Evolutionary conservation across 2,329 filamentous ascomycete species (phyloP).

Genomic region (Aureobasidium pullulans): DNA sequence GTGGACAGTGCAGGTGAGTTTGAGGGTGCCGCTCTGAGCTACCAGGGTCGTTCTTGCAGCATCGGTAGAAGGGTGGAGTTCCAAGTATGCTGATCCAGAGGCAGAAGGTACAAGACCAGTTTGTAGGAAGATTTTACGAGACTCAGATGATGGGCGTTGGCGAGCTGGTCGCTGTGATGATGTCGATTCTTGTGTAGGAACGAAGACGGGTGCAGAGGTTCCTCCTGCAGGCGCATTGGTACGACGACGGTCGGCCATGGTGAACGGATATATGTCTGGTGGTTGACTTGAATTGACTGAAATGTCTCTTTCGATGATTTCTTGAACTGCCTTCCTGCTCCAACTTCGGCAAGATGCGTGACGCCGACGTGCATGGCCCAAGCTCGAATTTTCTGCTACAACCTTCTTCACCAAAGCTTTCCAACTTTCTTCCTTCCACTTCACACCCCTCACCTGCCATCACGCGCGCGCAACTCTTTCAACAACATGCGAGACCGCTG

Average conservation of each 20-base stretch:
- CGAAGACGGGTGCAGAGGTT: slow-evolving; percentile 68
- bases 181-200: slow-evolving; percentile 40
- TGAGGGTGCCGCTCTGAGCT: slow-evolving; percentile 60
- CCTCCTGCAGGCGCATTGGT: slow-evolving; percentile 79
- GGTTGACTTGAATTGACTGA: slow-evolving; percentile 13
- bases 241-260: slow-evolving; percentile 79
- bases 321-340: slow-evolving; percentile 6
- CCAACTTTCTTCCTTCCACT: slow-evolving; percentile 1
- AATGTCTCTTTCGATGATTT: not conserved
- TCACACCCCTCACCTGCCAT: not conserved
- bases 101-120: slow-evolving; percentile 90
- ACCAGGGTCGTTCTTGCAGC: slow-evolving; percentile 35
- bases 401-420: slow-evolving; percentile 19
- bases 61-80: slow-evolving; percentile 43
- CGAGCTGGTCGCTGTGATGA: slow-evolving; percentile 45
- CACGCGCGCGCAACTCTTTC: not conserved
- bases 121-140: slow-evolving; percentile 84
- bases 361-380: not conserved
- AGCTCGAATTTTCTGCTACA: slow-evolving; percentile 13
- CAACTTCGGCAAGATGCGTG: slow-evolving; percentile 11
- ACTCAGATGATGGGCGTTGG: slow-evolving; percentile 58
- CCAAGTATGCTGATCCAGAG: slow-evolving; percentile 84
- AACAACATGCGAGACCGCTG: slow-evolving; percentile 8
- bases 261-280: not conserved
- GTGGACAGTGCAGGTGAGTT: slow-evolving; percentile 88